Evolutionary conservation across 2,329 filamentous ascomycete genomes (phyloP), one percentile per base, ranked within the genome.

Genomic region (Paramyrothecium sp.): DNA sequence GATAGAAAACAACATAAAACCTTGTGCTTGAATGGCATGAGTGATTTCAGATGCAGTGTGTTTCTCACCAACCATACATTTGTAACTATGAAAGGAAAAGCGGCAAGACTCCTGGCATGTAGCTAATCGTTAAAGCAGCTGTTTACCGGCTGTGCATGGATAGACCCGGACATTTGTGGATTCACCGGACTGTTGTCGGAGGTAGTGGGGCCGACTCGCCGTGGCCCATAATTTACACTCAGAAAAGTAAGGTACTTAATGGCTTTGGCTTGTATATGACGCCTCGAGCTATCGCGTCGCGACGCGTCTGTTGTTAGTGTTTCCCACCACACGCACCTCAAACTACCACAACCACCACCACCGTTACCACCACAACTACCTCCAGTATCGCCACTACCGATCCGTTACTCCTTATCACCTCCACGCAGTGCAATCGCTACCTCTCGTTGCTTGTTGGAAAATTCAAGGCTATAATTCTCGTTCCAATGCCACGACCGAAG

Each of bases 401-500:
- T 30, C 20, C 22, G 21, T 33, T 33, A 17, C 38, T 44, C 38
- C 13, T 17, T 17, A 44, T 4, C 23, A n/a, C 38, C 52, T 34
- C 38, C 54, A 34, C 51, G 54, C 33, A 30, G 26, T 30, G 4
- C 26, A 30, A 4, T 30, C 10, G 26, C 26, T 30, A 30, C 26
- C 26, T 30, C 4, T 10, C 26, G 10, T 4, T 5, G 10, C 26
- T 10, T 30, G 26, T 30, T 4, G 10, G 26, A 22, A 41, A 56
- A 53, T 57, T 46, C 22, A 21, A 41, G 23, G 19, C 19, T 47
- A 20, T 41, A 50, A 53, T n/a, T 38, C 34, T 23, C 52, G 49
- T 41, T 22, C 21, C 61, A 56, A 71, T 71, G 69, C 67, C 69
- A 54, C 69, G 69, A 56, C 63, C 69, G 26, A 66, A 60, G 63